Evolutionary conservation across 352 stramenopile genomes (phyloP), one percentile per base, ranked within the genome.

Genomic region (Pythium sp.): DNA sequence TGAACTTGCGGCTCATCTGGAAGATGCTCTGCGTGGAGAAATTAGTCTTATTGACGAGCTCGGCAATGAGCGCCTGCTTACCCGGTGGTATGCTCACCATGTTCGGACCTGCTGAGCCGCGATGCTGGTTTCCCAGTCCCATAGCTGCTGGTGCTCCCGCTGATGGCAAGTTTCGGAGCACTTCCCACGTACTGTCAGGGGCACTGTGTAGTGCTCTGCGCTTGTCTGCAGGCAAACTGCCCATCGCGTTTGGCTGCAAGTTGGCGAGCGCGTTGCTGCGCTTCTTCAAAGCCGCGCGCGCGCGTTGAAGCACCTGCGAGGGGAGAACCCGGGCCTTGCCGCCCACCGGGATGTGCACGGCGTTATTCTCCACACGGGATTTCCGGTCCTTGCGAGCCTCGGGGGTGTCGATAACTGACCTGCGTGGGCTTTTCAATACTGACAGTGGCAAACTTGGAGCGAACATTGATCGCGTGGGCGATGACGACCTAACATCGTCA

Each of bases 1-100:
- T 83, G 67, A 86, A 86, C 71, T 76, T 74, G 62, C 78, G 77
- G 41, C 78, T 86, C 73, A 86, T 69, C 34, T 82, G 75, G 60
- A 83, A 86, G 22, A 86, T 82, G 62, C 78, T 70, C 22, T 75
- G 57, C 49, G 75, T 83, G 30, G 71, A 76, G 58, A 86, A 86
- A 28, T 75, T 68, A 8, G 78, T 83, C 34, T 63, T 69, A 18
- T 47, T 32, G 54, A 81, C 72, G 20, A 86, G 75, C 71, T 86
- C 75, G 0, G 75, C 71, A 54, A 86, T 81, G 8, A 86, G 78
- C 11, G 73, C 75, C 60, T 86, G 78, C 64, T 86, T 86, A 2
- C 78, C 72, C 2, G 46, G 28, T 1, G 46, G 28, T 15, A 41
- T 41, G 24, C 20, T 28, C 8, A 24, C 24, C n/a, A 22, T 58